phyloP scores from a whole-genome alignment of 1,284 basidiomycete species.

The Ceratobasidium sp. region DNA sequence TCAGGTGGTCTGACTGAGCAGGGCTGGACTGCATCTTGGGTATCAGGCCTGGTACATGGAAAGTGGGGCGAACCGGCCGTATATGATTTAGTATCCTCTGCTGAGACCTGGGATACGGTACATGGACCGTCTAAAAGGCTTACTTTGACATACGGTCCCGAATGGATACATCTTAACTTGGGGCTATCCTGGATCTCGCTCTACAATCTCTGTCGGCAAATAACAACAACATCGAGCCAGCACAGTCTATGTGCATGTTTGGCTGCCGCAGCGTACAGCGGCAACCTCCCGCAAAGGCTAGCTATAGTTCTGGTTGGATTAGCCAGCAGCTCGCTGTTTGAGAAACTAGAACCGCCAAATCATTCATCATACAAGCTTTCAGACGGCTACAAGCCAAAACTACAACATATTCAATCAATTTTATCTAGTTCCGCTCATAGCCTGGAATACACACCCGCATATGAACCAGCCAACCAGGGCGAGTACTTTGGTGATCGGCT shows the following conservation, averaged over 20 bases:
- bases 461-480: not conserved
- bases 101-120: constrained; percentile 2
- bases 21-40: not conserved
- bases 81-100: not conserved
- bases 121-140: not conserved
- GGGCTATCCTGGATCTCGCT: not conserved
- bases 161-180: not conserved
- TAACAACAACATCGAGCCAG: not conserved
- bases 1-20: not conserved
- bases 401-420: not conserved
- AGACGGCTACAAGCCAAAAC: not conserved
- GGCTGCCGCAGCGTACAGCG: not conserved
- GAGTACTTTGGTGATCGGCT: not conserved
- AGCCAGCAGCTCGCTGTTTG: constrained; percentile 16
- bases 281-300: not conserved
- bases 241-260: not conserved
- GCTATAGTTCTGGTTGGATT: constrained; percentile 21
- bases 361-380: not conserved
- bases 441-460: not conserved
- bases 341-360: not conserved
- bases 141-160: not conserved
- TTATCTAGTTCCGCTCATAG: not conserved
- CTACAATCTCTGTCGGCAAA: constrained; percentile 9
- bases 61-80: not conserved
- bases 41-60: not conserved